phyloP scores from a whole-genome alignment of 192 early-diverging fungal species.

The Polychytrium aggregatum region DNA sequence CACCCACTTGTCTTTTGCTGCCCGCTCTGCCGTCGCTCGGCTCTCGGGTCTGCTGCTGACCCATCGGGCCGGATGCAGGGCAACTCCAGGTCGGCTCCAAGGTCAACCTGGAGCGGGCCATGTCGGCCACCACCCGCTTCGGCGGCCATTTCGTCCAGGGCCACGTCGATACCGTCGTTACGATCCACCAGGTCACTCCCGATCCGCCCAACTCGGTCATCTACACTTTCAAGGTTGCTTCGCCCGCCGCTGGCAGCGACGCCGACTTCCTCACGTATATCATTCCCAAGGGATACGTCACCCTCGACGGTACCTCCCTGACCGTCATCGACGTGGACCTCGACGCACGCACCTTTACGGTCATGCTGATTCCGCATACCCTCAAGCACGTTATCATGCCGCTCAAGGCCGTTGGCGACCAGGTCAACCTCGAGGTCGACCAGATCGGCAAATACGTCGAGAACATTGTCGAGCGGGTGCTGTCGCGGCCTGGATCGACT shows the following conservation, averaged over 20 bases:
- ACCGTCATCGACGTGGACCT: conserved; percentile 86
- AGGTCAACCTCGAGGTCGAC: conserved; percentile 94
- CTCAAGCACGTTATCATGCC: conserved; percentile 76
- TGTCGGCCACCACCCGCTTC: conserved; percentile 74
- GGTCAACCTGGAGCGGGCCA: conserved; percentile 92
- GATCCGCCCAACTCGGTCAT: conserved; percentile 80
- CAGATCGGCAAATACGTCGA: conserved; percentile 96
- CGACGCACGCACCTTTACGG: conserved; percentile 58
- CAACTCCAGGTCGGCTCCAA: conserved; percentile 59
- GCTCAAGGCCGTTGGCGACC: conserved; percentile 51
- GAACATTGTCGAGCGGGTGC: too few relatives aligned
- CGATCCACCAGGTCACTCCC: conserved; percentile 58
- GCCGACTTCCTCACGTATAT: conserved; percentile 64
- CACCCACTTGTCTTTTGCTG: too few relatives aligned
- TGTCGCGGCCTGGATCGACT: too few relatives aligned
- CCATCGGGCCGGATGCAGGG: conserved; percentile 22
- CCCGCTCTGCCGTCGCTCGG: too few relatives aligned
- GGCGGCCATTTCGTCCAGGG: conserved; percentile 96
- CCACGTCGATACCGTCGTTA: conserved; percentile 82
- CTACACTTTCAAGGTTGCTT: conserved; percentile 54
- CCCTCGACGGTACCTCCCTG: conserved; percentile 87
- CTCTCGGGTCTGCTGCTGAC: too few relatives aligned
- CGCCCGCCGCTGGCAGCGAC: conserved; percentile 1
- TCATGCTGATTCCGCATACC: conserved; percentile 96
- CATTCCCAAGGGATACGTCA: conserved; percentile 91